phyloP scores from a whole-genome alignment of 2,329 filamentous ascomycete species.

The Dothistroma septosporum region DNA sequence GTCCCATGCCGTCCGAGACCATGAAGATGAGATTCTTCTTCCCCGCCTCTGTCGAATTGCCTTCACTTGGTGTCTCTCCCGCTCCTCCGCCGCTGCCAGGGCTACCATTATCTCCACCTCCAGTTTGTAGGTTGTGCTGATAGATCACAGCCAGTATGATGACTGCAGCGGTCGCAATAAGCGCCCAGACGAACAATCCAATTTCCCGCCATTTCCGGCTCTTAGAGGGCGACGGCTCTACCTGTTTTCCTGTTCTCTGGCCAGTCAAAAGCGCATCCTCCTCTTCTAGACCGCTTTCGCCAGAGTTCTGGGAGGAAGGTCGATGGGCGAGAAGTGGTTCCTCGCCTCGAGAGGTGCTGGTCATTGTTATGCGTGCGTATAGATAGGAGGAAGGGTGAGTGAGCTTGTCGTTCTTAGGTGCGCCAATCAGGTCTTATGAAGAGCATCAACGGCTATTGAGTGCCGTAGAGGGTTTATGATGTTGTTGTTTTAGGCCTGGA shows the following conservation, averaged over 20 bases:
- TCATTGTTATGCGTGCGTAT: background rate
- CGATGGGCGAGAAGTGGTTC: conserved; percentile 50
- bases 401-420: background rate
- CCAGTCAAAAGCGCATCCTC: conserved; percentile 58
- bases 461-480: background rate
- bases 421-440: background rate
- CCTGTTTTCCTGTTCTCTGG: conserved; percentile 37
- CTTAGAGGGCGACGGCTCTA: conserved; percentile 38
- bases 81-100: conserved; percentile 1
- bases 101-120: conserved; percentile 1
- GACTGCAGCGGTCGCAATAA: conserved; percentile 72
- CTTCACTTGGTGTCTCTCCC: conserved; percentile 30
- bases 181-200: conserved; percentile 75
- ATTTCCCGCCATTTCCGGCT: conserved; percentile 62
- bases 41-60: conserved; percentile 36
- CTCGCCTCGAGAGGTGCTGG: conserved; percentile 38
- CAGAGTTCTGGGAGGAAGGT: conserved; percentile 54
- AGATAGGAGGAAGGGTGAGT: background rate
- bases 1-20: conserved; percentile 98
- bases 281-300: conserved; percentile 55
- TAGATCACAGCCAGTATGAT: conserved; percentile 78
- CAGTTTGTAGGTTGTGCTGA: conserved; percentile 51
- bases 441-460: too few species aligned
- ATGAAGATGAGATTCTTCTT: conserved; percentile 98
- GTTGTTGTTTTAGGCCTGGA: background rate